Conservation (phyloP, 1,284 basidiomycete genomes). For the Trichosporon inkin region DNA sequence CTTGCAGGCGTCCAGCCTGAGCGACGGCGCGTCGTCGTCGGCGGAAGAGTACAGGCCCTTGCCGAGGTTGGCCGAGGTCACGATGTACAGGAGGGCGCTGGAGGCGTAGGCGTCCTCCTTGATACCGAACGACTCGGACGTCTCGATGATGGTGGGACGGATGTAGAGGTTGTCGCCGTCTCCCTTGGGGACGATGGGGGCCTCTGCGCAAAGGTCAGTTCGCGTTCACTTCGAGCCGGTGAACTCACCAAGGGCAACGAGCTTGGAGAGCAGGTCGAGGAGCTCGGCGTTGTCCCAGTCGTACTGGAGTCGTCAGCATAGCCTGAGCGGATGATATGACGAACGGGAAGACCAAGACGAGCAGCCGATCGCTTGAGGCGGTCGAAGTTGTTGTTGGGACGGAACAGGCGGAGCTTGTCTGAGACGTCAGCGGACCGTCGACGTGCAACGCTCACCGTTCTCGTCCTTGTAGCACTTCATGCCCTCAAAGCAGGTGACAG, state of each 20-base stretch:
- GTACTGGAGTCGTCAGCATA: conserved; percentile 20
- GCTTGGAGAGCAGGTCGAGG: conserved; percentile 40
- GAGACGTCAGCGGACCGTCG: conserved; percentile 6
- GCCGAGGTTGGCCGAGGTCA: conserved; percentile 44
- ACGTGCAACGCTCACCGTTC: conserved; percentile 15
- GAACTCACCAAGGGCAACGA: conserved; percentile 39
- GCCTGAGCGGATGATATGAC: neutral
- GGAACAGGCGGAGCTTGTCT: conserved; percentile 44
- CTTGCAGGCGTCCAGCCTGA: conserved; percentile 42
- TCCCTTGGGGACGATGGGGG: conserved; percentile 32
- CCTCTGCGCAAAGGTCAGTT: conserved; percentile 14
- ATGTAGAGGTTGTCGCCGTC: conserved; percentile 47
- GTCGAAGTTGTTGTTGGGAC: conserved; percentile 45
- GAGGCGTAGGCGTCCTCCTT: conserved; percentile 44
- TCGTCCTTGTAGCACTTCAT: conserved; percentile 50
- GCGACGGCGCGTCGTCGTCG: conserved; percentile 24
- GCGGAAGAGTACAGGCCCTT: conserved; percentile 40
- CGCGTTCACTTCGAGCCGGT: neutral
- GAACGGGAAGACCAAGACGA: conserved; percentile 44
- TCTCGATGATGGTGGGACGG: conserved; percentile 46
- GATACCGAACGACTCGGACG: conserved; percentile 46
- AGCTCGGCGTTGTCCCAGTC: conserved; percentile 47
- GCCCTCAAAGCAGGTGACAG: conserved; percentile 49
- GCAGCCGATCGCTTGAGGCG: conserved; percentile 44
- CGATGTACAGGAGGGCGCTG: conserved; percentile 45